phyloP scores from a whole-genome alignment of 495 filamentous ascomycete genomes.

The Elasticomyces elasticus region DNA sequence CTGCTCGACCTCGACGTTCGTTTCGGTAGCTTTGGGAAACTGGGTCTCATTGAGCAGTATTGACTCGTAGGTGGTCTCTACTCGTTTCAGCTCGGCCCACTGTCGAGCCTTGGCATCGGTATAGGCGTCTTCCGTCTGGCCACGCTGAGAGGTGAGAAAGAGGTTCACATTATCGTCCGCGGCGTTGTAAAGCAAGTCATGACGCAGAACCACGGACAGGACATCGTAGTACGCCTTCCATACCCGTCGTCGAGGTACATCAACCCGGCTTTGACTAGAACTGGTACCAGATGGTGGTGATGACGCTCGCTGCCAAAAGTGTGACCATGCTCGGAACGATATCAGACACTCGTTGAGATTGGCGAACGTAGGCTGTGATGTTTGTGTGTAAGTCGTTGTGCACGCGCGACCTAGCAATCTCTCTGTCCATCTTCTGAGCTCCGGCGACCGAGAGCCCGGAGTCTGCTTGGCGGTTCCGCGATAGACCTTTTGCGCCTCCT shows the following conservation, averaged over 20 bases:
- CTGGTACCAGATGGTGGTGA: conserved; percentile 1
- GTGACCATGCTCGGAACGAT: conserved; percentile 54
- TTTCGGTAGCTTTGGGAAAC: conserved; percentile 74
- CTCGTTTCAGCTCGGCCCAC: conserved; percentile 58
- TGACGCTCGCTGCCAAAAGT: conserved; percentile 40
- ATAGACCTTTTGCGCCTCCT: conserved; percentile 10
- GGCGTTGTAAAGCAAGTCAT: conserved; percentile 33
- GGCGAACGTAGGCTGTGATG: conserved; percentile 31
- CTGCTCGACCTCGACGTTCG: conserved; percentile 62
- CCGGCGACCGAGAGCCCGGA: conserved; percentile 33
- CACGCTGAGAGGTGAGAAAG: background rate
- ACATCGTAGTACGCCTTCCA: conserved; percentile 76
- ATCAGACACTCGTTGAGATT: conserved; percentile 39
- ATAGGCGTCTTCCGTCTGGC: conserved; percentile 1
- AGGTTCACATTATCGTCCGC: conserved; percentile 5
- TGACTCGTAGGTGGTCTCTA: conserved; percentile 65
- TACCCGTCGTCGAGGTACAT: conserved; percentile 41
- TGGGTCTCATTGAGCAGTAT: conserved; percentile 59
- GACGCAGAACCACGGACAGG: conserved; percentile 54
- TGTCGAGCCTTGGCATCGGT: conserved; percentile 50
- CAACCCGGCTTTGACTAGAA: background rate
- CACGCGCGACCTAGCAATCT: conserved; percentile 63
- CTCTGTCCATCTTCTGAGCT: conserved; percentile 69
- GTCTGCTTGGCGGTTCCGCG: conserved; percentile 18
- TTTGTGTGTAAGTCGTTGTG: conserved; percentile 48